phyloP scores from a whole-genome alignment of 1,284 basidiomycete genomes.

The Cystobasidium slooffiae region DNA sequence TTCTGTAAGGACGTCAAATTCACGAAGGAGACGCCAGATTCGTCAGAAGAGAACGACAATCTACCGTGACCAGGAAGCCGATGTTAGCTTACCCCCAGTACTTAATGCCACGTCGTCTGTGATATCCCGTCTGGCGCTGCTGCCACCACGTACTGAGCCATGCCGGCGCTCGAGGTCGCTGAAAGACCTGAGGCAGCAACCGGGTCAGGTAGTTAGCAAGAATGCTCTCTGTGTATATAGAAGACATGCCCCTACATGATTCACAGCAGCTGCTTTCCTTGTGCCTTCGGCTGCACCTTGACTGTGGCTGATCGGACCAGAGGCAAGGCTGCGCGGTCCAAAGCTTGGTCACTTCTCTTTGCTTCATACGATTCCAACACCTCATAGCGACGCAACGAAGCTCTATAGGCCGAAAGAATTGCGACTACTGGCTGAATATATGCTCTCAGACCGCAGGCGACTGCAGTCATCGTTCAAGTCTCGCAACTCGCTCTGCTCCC shows the following conservation, averaged over 20 bases:
- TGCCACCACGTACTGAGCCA: conserved; percentile 13
- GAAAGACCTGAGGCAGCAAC: conserved; percentile 33
- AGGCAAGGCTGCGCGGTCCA: not conserved
- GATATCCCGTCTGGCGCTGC: conserved; percentile 13
- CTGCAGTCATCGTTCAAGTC: too few relatives aligned
- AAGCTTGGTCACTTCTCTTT: too few relatives aligned
- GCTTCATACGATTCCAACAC: too few relatives aligned
- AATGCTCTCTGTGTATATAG: not conserved
- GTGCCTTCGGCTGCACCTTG: not conserved
- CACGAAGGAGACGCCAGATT: not conserved
- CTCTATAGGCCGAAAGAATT: too few relatives aligned
- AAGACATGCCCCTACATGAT: not conserved
- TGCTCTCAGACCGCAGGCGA: too few relatives aligned
- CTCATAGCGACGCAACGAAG: too few relatives aligned
- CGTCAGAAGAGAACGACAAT: not conserved
- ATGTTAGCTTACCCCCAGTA: conserved; percentile 15
- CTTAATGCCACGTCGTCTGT: conserved; percentile 25
- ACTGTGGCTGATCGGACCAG: not conserved
- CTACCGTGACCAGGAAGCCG: not conserved
- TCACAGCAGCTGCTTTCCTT: not conserved
- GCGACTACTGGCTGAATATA: too few relatives aligned
- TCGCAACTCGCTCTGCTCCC: too few relatives aligned
- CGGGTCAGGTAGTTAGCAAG: not conserved
- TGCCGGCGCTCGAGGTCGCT: conserved; percentile 43
- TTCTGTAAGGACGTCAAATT: not conserved